Conservation (phyloP, 2,329 filamentous ascomycete genomes). For the Hawksworthiomyces lignivorus region DNA sequence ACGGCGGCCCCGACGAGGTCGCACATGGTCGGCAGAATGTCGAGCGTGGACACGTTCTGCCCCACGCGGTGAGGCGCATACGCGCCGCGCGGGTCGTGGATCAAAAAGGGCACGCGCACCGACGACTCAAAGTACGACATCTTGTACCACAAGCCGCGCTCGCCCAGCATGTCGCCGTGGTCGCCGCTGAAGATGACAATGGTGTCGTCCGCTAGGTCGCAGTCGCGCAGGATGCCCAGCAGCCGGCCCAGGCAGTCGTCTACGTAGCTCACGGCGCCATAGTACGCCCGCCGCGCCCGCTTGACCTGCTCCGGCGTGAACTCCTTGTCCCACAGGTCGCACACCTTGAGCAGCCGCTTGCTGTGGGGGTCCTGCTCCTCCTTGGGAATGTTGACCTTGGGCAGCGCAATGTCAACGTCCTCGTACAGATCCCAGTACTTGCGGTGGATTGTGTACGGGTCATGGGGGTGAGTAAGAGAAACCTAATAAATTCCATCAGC, state of each 20-base stretch:
- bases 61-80: conserved; percentile 70
- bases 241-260: conserved; percentile 87
- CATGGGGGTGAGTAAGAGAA: conserved; percentile 88
- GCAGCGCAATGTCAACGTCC: conserved; percentile 76
- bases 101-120: conserved; percentile 77
- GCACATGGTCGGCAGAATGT: conserved; percentile 81
- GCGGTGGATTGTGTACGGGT: conserved; percentile 88
- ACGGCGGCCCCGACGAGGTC: conserved; percentile 70
- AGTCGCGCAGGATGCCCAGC: conserved; percentile 68
- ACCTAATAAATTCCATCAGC: too few species aligned
- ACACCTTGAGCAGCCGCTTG: conserved; percentile 76
- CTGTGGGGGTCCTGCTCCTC: conserved; percentile 82
- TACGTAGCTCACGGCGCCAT: conserved; percentile 87
- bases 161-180: conserved; percentile 92
- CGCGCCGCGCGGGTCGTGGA: conserved; percentile 63
- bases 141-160: conserved; percentile 83
- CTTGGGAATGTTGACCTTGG: conserved; percentile 68
- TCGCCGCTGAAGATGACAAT: conserved; percentile 90
- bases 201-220: conserved; percentile 73
- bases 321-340: conserved; percentile 76
- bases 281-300: conserved; percentile 80
- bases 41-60: conserved; percentile 83
- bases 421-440: conserved; percentile 94
- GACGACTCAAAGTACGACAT: conserved; percentile 96
- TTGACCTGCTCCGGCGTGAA: conserved; percentile 82